These are phyloP conservation scores for Venturia carpophila DNA, from an alignment of 2,329 filamentous ascomycete genomes.

Conservation along the genomic window DNA sequence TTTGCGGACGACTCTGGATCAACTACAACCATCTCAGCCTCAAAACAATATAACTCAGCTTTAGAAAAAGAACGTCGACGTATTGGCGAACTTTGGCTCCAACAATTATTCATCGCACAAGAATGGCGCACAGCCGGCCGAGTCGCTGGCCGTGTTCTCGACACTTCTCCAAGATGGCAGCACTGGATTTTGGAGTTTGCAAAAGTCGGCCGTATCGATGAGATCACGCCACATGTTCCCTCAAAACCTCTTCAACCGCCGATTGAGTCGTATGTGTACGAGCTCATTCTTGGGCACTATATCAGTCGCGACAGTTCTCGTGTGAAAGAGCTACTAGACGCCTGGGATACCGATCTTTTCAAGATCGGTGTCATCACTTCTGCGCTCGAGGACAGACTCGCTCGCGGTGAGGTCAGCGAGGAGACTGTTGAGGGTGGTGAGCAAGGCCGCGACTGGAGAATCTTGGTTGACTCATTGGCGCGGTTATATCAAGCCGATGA, in stretches of 20 bases:
- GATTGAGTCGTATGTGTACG: conserved; percentile 74
- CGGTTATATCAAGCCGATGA: conserved; percentile 77
- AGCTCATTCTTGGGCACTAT: conserved; percentile 83
- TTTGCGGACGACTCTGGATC: conserved; percentile 60
- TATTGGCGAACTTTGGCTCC: conserved; percentile 89
- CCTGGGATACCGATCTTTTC: conserved; percentile 79
- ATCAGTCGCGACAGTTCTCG: conserved; percentile 66
- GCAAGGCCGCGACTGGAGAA: conserved; percentile 73
- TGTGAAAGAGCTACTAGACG: conserved; percentile 70
- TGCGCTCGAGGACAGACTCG: conserved; percentile 74
- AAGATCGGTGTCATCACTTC: conserved; percentile 68
- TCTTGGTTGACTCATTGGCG: conserved; percentile 79
- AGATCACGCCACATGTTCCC: conserved; percentile 80
- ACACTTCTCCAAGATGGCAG: conserved; percentile 77
- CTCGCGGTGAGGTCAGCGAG: conserved; percentile 64
- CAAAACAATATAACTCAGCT: conserved; percentile 52
- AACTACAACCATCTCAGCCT: conserved; percentile 55
- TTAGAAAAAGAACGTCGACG: conserved; percentile 81
- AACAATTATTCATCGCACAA: conserved; percentile 66
- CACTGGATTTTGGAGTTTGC: conserved; percentile 94
- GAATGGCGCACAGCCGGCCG: conserved; percentile 74
- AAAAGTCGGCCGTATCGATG: conserved; percentile 75
- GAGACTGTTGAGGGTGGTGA: conserved; percentile 68
- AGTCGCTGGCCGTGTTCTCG: conserved; percentile 74
- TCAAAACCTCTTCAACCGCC: conserved; percentile 68